These are phyloP conservation scores for Malus hybrid DNA, from an alignment of 331 rosid species.

Conservation along the genomic window DNA sequence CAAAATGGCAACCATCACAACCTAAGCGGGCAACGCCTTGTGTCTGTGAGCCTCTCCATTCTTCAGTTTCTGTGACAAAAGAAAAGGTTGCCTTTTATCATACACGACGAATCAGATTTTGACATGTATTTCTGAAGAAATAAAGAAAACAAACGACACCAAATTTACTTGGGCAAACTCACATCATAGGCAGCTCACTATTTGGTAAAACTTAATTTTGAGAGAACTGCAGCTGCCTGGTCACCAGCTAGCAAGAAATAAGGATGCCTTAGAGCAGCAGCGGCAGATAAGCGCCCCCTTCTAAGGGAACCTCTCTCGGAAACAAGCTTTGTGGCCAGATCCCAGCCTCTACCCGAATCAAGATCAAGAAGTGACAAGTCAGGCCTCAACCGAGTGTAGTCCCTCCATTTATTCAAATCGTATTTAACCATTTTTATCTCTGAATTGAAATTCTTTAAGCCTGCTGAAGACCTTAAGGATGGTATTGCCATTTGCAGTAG, in stretches of 20 bases:
- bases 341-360: slow-evolving; percentile 80
- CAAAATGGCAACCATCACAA: background rate
- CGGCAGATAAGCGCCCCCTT: slow-evolving; percentile 68
- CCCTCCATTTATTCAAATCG: slow-evolving; percentile 61
- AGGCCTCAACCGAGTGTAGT: slow-evolving; percentile 34
- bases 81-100: background rate
- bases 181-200: slow-evolving; percentile 21
- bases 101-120: too few species aligned
- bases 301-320: slow-evolving; percentile 57
- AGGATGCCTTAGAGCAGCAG: slow-evolving; percentile 79
- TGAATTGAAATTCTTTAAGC: slow-evolving; percentile 61
- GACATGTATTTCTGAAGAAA: too few species aligned
- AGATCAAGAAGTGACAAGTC: slow-evolving; percentile 39
- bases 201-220: slow-evolving; percentile 49
- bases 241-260: slow-evolving; percentile 73
- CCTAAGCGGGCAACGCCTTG: background rate
- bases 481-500: slow-evolving; percentile 88
- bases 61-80: background rate
- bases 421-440: slow-evolving; percentile 47
- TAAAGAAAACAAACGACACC: too few species aligned
- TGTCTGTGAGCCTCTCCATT: background rate
- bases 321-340: slow-evolving; percentile 65
- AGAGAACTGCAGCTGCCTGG: slow-evolving; percentile 73
- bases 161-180: too few species aligned
- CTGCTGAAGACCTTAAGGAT: slow-evolving; percentile 50